These are phyloP conservation scores for Arabidopsis lyrata DNA, from an alignment of 441 rosid genomes.

Conservation along the genomic window DNA sequence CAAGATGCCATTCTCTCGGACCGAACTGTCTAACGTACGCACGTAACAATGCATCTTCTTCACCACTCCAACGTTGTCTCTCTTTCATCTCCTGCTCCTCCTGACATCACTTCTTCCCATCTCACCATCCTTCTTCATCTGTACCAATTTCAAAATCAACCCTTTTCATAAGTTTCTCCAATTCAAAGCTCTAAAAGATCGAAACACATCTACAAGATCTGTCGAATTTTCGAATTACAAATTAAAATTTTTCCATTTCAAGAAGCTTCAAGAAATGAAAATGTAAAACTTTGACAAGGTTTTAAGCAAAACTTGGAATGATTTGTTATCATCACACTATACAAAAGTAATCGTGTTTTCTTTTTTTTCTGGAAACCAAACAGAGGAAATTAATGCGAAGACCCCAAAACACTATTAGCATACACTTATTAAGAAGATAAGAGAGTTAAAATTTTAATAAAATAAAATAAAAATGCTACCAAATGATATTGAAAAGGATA, in stretches of 20 bases:
- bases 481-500: slow-evolving; percentile 27
- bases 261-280: slow-evolving; percentile 8
- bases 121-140: slow-evolving; percentile 66
- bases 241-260: not conserved
- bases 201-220: slow-evolving; percentile 18
- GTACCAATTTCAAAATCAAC: slow-evolving; percentile 28
- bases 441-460: not conserved
- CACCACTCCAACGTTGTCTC: slow-evolving; percentile 99
- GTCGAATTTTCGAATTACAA: too few species aligned
- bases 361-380: not conserved
- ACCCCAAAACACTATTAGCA: slow-evolving; percentile 36
- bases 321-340: slow-evolving; percentile 3
- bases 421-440: slow-evolving; percentile 27
- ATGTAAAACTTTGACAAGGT: slow-evolving; percentile 6
- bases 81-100: slow-evolving; percentile 92
- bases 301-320: slow-evolving; percentile 29
- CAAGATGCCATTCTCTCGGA: slow-evolving; percentile 96
- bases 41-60: slow-evolving; percentile 91
- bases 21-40: slow-evolving; percentile 95
- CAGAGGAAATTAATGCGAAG: slow-evolving; percentile 36
- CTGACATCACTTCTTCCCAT: slow-evolving; percentile 69
- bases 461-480: slow-evolving; percentile 39
- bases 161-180: not conserved
- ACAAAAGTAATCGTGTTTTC: slow-evolving; percentile 14
- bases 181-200: not conserved